Evolutionary conservation across 2,329 filamentous ascomycete genomes (phyloP), one percentile per base, ranked within the genome.

Genomic region (Dothistroma septosporum): DNA sequence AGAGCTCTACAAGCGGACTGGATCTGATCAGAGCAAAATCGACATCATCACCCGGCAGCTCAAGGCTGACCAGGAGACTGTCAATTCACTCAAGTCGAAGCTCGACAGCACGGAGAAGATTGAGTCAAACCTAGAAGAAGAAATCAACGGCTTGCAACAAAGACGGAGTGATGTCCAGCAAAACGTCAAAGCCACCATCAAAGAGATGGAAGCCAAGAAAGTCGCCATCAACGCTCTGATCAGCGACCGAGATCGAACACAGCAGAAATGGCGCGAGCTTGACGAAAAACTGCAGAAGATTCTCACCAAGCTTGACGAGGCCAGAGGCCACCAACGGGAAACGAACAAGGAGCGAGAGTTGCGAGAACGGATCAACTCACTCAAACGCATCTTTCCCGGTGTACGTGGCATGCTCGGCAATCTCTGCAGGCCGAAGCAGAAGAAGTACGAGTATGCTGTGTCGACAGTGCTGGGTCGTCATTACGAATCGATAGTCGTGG

Each of bases 361-460:
- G 70, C 91, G 91, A 69, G 92, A 96, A 72, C 89, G 91, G 72
- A 87, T 97, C 35, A 86, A 87, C 11, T 87, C 90, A 33, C 81
- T 99, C 70, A 96, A 96, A 75, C 88, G 92, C 56, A 89, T 96
- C 64, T 96, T 92, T 69, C 91, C 92, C 1, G 93, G 93, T 52
- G 93, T 99, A 49, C 90, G 90, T 67, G 94, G 94, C 21, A 87
- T 93, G 50, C 85, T 97, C 50, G 91, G 91, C 64, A 91, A 96
- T 66, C 84, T 99, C 47, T 97, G 94, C 78, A 92, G 91, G 66
- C 93, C 94, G 1, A 97, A 97, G 76, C 91, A 97, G 78, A 97
- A 96, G 77, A 97, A 97, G 75, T 99, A 88, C 71, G 90, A 94
- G 65, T 91, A 94, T 67, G 94, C 94, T 50, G 90, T 99, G 64